Base-by-base conservation (phyloP, 495 filamentous ascomycete species). In the Penicillium soppii region DNA sequence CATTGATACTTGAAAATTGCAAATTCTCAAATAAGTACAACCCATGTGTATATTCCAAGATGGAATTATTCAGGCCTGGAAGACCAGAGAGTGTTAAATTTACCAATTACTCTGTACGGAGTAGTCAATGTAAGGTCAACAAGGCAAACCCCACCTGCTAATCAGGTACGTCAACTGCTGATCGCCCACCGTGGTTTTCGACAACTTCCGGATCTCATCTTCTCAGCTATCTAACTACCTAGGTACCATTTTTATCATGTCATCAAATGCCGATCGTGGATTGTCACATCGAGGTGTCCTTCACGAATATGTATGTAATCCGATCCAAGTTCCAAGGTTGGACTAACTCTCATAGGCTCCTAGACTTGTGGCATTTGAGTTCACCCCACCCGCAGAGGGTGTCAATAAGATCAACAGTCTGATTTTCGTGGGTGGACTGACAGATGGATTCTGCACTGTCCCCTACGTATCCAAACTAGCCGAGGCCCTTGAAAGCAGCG, bases 391-490 rank as follows among this genome's bases (percentile, higher is more conserved):
- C 38, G 4, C 53, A 29, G 30, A 55, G 13, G 47, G 41, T 9
- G 60, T 59, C 53, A 63, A 62, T 39, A 75, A 70, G 39, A 61
- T 71, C 45, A 85, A 95, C 73, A 84, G 83, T 19, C 72, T 97
- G 21, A 70, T 98, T 57, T 95, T 94, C 71, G 77, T 96, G 44
- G 86, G 85, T 53, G 92, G 94, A 17, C 81, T 98, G 36, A 85
- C 82, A 40, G 91, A 95, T 71, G 89, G 88, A 16, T 78, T 91
- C 37, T 76, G 82, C 50, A 89, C 86, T 0, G 79, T 87, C 29
- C 73, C 78, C 7, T 91, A 87, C 62, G 73, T 84, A 2, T 52
- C 75, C 6, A 57, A 61, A 1, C 62, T 92, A 19, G 79, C 83
- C 13, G 36, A 65, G 5, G 60, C 67, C n/a, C 75, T 92, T 0